Conservation (phyloP, 352 stramenopile species). For the Phytophthora pseudosyringae region DNA sequence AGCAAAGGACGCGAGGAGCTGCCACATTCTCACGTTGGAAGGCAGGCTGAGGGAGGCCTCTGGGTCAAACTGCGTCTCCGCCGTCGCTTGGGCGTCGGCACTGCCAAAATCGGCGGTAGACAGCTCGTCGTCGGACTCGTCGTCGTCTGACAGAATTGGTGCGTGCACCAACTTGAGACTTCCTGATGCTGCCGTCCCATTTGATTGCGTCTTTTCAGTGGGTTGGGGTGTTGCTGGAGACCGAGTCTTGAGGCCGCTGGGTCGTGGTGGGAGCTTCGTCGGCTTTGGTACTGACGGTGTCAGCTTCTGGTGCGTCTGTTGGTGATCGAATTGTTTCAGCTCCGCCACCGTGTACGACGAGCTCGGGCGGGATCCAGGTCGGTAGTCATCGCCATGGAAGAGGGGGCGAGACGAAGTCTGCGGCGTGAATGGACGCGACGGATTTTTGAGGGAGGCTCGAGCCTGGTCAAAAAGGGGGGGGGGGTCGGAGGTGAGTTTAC, state of each 20-base stretch:
- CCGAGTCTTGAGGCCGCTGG: slow-evolving; percentile 16
- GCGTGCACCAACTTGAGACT: slow-evolving; percentile 57
- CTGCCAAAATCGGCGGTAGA: neutral
- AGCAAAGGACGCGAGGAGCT: neutral
- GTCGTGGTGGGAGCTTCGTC: slow-evolving; percentile 25
- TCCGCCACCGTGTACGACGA: slow-evolving; percentile 67
- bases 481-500: slow-evolving; percentile 1
- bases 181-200: neutral
- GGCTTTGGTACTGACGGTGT: slow-evolving; percentile 16
- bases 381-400: slow-evolving; percentile 84
- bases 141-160: slow-evolving; percentile 30
- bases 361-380: slow-evolving; percentile 65
- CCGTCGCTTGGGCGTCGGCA: slow-evolving; percentile 1
- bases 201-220: neutral
- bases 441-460: slow-evolving; percentile 81
- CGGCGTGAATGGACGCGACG: slow-evolving; percentile 80
- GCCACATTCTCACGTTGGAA: slow-evolving; percentile 37
- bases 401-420: slow-evolving; percentile 60
- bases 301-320: slow-evolving; percentile 12
- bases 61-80: slow-evolving; percentile 33
- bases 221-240: neutral
- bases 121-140: slow-evolving; percentile 18
- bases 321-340: slow-evolving; percentile 46
- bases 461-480: slow-evolving; percentile 37
- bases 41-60: slow-evolving; percentile 61